Evolutionary conservation across 805 yeast genomes (phyloP).

Genomic region (Candida adriatica): DNA sequence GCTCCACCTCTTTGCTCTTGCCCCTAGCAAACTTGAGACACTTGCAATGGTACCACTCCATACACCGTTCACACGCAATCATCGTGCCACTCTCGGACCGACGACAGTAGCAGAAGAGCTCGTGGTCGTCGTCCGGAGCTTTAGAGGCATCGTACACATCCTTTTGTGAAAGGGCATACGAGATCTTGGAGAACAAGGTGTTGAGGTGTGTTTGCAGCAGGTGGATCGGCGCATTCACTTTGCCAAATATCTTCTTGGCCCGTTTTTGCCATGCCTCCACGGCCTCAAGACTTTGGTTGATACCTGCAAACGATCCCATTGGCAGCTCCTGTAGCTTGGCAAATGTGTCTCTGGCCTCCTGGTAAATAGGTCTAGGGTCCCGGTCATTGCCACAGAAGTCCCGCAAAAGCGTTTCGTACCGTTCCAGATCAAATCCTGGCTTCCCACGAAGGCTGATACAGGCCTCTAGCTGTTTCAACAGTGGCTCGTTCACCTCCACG

Average conservation of each 20-base stretch:
- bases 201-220: conserved; percentile 24
- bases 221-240: conserved; percentile 28
- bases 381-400: conserved; percentile 24
- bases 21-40: conserved; percentile 42
- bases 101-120: conserved; percentile 55
- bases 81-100: conserved; percentile 52
- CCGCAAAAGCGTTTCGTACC: conserved; percentile 7
- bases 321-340: conserved; percentile 5
- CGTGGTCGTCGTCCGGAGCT: conserved; percentile 13
- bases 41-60: conserved; percentile 63
- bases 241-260: conserved; percentile 29
- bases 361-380: conserved; percentile 27
- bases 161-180: conserved; percentile 19
- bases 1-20: conserved; percentile 24
- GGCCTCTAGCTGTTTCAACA: background rate
- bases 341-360: conserved; percentile 22
- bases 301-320: background rate
- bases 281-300: conserved; percentile 2
- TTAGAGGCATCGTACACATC: conserved; percentile 16
- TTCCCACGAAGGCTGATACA: conserved; percentile 1
- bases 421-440: conserved; percentile 3
- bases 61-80: conserved; percentile 66
- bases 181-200: conserved; percentile 16
- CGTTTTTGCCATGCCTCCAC: conserved; percentile 33
- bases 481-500: conserved; percentile 6